Conservation (phyloP, 2,329 filamentous ascomycete genomes). For the Thielaviopsis populi region DNA sequence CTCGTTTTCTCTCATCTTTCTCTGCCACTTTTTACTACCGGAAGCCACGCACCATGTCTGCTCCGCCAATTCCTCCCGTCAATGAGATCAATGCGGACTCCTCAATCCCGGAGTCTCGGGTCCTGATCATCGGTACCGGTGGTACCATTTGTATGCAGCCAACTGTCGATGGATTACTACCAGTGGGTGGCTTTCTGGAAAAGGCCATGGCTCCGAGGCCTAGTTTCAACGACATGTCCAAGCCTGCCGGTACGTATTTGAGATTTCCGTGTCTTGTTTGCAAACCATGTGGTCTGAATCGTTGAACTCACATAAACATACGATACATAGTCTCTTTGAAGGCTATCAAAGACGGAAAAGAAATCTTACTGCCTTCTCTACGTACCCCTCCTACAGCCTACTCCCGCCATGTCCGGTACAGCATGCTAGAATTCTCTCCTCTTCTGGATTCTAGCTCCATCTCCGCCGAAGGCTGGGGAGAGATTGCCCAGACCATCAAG, state of each 20-base stretch:
- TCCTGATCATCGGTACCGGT: constrained; percentile 82
- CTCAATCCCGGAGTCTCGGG: constrained; percentile 51
- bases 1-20: not conserved
- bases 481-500: constrained; percentile 64
- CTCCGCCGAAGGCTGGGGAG: constrained; percentile 69
- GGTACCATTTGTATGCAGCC: constrained; percentile 85
- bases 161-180: constrained; percentile 64
- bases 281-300: not conserved
- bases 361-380: constrained; percentile 46
- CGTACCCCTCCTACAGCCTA: constrained; percentile 71
- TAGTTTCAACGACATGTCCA: constrained; percentile 60
- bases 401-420: constrained; percentile 66
- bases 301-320: not conserved
- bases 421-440: constrained; percentile 68
- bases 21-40: not conserved
- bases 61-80: constrained; percentile 14
- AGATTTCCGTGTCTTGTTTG: not conserved
- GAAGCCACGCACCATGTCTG: constrained; percentile 8
- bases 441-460: constrained; percentile 84
- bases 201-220: constrained; percentile 68
- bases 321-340: constrained; percentile 31
- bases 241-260: constrained; percentile 21
- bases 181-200: constrained; percentile 65
- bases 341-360: constrained; percentile 36
- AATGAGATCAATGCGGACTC: constrained; percentile 23